Conservation (phyloP, 176 grass and related monocot species). For the Alloteropsis semialata region DNA sequence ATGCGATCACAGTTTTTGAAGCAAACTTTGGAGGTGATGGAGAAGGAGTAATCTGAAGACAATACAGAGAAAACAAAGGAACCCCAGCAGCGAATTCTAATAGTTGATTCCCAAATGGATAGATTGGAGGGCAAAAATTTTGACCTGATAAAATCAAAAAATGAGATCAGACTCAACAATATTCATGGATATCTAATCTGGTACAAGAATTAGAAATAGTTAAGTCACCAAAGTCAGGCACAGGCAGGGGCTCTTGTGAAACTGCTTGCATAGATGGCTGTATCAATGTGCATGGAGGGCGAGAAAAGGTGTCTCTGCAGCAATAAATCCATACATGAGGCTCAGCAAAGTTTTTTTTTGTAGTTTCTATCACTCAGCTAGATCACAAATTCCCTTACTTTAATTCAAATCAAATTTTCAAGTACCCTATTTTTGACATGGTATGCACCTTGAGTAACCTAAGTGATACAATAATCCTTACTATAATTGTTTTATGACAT, state of each 20-base stretch:
- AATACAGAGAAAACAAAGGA: slow-evolving; percentile 94
- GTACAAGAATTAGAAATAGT: slow-evolving; percentile 27
- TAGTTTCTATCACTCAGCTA: slow-evolving; percentile 16
- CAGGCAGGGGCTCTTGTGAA: slow-evolving; percentile 53
- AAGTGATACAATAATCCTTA: background rate
- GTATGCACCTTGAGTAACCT: background rate
- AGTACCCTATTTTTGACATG: background rate
- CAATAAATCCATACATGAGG: slow-evolving; percentile 17
- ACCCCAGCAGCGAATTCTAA: slow-evolving; percentile 49
- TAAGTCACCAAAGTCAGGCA: slow-evolving; percentile 81
- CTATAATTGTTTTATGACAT: background rate
- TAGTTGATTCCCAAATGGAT: slow-evolving; percentile 78
- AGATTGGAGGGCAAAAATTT: slow-evolving; percentile 90
- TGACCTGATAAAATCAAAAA: slow-evolving; percentile 57
- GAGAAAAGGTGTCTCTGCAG: slow-evolving; percentile 95
- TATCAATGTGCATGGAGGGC: slow-evolving; percentile 92
- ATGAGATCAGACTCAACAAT: slow-evolving; percentile 26
- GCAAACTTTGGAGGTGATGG: slow-evolving; percentile 93
- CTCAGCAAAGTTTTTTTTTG: background rate
- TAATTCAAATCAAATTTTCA: background rate
- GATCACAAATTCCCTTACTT: slow-evolving; percentile 8
- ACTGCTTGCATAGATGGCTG: slow-evolving; percentile 86
- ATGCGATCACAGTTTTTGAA: slow-evolving; percentile 84
- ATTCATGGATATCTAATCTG: background rate
- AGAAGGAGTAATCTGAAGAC: slow-evolving; percentile 89